Conservation (phyloP, 2,329 filamentous ascomycete species). For the Incumbomyces lentus region DNA sequence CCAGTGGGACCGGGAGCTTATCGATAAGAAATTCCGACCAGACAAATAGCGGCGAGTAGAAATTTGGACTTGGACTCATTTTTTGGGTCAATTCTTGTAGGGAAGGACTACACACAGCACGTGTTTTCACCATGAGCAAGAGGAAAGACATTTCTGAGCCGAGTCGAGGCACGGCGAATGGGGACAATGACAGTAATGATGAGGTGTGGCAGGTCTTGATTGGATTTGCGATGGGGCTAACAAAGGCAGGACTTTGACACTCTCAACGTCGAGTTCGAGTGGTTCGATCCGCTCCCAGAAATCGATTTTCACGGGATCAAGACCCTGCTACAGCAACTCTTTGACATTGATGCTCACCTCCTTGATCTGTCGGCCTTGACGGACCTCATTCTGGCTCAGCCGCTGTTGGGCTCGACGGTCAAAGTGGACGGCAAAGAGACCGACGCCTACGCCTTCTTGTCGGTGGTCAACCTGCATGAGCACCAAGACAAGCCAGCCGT, state of each 20-base stretch:
- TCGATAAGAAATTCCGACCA: constrained; percentile 1
- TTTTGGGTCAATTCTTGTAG: too few species aligned
- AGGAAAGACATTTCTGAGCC: constrained; percentile 17
- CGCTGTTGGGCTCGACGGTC: constrained; percentile 81
- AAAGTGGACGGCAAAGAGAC: constrained; percentile 93
- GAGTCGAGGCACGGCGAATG: constrained; percentile 7
- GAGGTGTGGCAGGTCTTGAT: constrained; percentile 24
- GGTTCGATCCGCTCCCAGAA: constrained; percentile 86
- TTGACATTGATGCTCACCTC: constrained; percentile 75
- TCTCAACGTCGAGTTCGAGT: constrained; percentile 94
- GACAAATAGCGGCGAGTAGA: too few species aligned
- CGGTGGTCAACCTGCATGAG: constrained; percentile 69
- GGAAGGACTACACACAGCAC: too few species aligned
- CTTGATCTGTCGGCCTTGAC: constrained; percentile 81
- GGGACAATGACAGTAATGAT: constrained; percentile 25
- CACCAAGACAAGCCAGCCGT: constrained; percentile 66
- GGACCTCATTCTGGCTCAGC: constrained; percentile 78
- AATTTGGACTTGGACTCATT: neutral
- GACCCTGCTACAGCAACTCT: constrained; percentile 75
- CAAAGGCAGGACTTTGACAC: constrained; percentile 66
- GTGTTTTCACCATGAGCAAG: constrained; percentile 17
- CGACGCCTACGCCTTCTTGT: constrained; percentile 87
- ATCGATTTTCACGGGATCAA: constrained; percentile 95
- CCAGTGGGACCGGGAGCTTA: neutral
- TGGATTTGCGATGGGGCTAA: neutral